phyloP scores from a whole-genome alignment of 106 monocot genomes.

The Ottelia alismoides region DNA sequence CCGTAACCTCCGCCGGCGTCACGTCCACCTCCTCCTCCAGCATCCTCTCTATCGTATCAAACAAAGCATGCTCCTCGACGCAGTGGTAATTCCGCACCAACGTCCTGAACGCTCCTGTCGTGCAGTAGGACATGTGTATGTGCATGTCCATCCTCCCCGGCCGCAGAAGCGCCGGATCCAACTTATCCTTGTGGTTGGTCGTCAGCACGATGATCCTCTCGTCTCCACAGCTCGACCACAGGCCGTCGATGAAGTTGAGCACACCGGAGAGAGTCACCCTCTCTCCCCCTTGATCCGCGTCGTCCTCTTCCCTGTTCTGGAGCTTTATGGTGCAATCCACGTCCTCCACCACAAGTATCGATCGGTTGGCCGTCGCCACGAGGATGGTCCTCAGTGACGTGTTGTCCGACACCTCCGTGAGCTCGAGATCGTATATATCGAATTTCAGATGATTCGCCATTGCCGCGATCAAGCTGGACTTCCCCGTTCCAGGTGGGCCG shows the following conservation, averaged over 20 bases:
- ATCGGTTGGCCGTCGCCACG: slow-evolving; percentile 13
- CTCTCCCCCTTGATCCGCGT: neutral
- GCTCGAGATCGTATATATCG: slow-evolving; percentile 22
- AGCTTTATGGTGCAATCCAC: slow-evolving; percentile 4
- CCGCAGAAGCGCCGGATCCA: slow-evolving; percentile 4
- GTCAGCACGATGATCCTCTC: slow-evolving; percentile 6
- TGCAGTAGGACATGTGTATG: slow-evolving; percentile 4
- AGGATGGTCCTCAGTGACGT: slow-evolving; percentile 7
- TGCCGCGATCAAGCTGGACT: slow-evolving; percentile 25
- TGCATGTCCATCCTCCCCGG: slow-evolving; percentile 6
- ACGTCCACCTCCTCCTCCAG: neutral
- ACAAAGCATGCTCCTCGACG: neutral
- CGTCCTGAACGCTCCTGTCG: neutral
- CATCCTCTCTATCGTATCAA: neutral
- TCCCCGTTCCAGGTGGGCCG: slow-evolving; percentile 24
- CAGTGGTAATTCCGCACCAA: neutral
- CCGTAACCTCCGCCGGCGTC: slow-evolving; percentile 2
- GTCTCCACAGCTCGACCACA: slow-evolving; percentile 1
- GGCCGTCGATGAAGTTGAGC: slow-evolving; percentile 3
- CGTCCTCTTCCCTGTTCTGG: neutral
- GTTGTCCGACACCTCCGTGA: neutral
- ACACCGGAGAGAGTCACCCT: neutral
- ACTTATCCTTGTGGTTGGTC: slow-evolving; percentile 1
- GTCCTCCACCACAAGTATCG: slow-evolving; percentile 18
- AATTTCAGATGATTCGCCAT: slow-evolving; percentile 20